These are phyloP conservation scores for Trichoderma sp. DNA, from an alignment of 2,329 filamentous ascomycete species.

Conservation along the genomic window DNA sequence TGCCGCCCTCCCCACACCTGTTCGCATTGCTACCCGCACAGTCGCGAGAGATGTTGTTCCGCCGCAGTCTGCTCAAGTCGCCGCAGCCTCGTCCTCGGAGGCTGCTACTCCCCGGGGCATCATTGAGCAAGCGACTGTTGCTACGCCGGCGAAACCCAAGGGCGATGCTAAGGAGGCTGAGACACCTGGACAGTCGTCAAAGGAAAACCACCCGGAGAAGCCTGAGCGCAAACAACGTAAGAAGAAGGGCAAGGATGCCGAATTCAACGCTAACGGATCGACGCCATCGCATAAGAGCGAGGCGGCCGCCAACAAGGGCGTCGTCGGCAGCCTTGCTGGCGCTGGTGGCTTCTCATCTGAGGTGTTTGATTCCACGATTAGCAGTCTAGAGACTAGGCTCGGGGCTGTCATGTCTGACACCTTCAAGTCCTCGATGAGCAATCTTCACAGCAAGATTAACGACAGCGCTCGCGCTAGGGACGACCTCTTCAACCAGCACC, in stretches of 20 bases:
- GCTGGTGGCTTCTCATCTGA: conserved; percentile 40
- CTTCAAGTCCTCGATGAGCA: conserved; percentile 57
- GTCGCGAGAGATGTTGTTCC: conserved; percentile 36
- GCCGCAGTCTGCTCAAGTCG: conserved; percentile 21
- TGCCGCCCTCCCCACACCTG: conserved; percentile 24
- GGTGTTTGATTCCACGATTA: conserved; percentile 52
- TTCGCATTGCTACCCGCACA: conserved; percentile 35
- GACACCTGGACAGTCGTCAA: conserved; percentile 37
- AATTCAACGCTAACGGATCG: conserved; percentile 42
- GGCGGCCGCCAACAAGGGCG: conserved; percentile 33
- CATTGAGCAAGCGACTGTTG: conserved; percentile 28
- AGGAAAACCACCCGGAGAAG: conserved; percentile 51
- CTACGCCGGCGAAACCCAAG: conserved; percentile 39
- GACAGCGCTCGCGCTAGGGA: conserved; percentile 60
- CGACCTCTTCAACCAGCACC: conserved; percentile 50
- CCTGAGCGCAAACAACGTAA: conserved; percentile 59
- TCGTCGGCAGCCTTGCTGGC: conserved; percentile 22
- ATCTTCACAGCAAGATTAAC: conserved; percentile 59
- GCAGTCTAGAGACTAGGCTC: conserved; percentile 51
- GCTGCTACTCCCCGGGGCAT: conserved; percentile 32
- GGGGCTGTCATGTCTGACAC: conserved; percentile 45
- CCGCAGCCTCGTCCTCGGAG: neutral
- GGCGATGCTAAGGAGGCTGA: conserved; percentile 49
- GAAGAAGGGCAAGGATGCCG: conserved; percentile 62
- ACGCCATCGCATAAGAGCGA: conserved; percentile 31